phyloP scores from a whole-genome alignment of 1,284 basidiomycete species.

The Puccinia brachypodii region DNA sequence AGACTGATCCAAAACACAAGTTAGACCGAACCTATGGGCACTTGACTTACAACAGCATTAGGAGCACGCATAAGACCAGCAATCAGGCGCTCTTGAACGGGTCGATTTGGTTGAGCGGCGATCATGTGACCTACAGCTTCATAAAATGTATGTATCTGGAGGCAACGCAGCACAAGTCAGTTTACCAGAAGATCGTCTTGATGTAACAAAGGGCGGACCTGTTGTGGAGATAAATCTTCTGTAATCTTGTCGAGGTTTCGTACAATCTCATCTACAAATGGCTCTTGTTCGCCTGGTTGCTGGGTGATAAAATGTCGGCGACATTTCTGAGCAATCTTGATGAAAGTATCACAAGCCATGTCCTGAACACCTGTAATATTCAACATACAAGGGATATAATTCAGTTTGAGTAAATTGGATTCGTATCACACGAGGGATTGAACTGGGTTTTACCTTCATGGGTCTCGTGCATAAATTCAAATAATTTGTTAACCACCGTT shows the following conservation, averaged over 20 bases:
- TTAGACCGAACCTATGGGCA: not conserved
- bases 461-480: conserved; percentile 99
- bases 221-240: conserved; percentile 88
- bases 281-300: conserved; percentile 94
- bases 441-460: conserved; percentile 70
- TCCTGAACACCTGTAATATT: conserved; percentile 72
- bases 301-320: conserved; percentile 98
- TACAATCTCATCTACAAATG: conserved; percentile 97
- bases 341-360: conserved; percentile 99
- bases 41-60: conserved; percentile 69
- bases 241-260: conserved; percentile 90
- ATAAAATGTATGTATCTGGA: conserved; percentile 57
- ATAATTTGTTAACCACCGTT: conserved; percentile 99
- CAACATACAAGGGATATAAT: not conserved
- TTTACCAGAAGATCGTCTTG: conserved; percentile 47
- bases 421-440: not conserved
- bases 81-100: conserved; percentile 92
- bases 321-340: conserved; percentile 99
- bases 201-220: conserved; percentile 61
- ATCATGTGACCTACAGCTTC: conserved; percentile 99
- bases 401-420: not conserved
- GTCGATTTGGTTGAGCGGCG: conserved; percentile 95
- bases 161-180: conserved; percentile 54
- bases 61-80: conserved; percentile 95
- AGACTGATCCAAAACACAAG: not conserved